phyloP scores from a whole-genome alignment of 2,329 filamentous ascomycete species.

The Chaetomium sp. region DNA sequence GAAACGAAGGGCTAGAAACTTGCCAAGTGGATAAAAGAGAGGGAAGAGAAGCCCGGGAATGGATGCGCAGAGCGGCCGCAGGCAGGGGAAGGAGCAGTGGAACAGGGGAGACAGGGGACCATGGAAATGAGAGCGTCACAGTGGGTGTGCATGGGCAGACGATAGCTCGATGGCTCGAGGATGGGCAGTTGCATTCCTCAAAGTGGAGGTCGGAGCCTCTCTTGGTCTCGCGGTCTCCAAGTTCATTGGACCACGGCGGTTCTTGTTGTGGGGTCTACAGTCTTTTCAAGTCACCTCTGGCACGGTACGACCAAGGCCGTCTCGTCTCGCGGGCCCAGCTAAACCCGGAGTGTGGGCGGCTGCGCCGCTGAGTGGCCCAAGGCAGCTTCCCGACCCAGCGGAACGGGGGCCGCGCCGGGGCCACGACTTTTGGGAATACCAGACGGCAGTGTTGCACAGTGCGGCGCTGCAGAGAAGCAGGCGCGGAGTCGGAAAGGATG shows the following conservation, averaged over 20 bases:
- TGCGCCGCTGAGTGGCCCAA: slow-evolving; percentile 7
- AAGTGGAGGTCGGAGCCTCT: slow-evolving; percentile 12
- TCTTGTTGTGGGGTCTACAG: too few species aligned
- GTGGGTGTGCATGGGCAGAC: slow-evolving; percentile 17
- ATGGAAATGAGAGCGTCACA: slow-evolving; percentile 23
- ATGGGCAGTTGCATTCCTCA: slow-evolving; percentile 13
- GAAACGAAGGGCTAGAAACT: not conserved
- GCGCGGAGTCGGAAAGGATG: not conserved
- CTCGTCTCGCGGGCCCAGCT: slow-evolving; percentile 7
- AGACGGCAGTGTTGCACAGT: slow-evolving; percentile 9
- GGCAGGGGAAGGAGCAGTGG: not conserved
- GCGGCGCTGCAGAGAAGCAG: not conserved
- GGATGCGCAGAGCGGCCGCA: not conserved
- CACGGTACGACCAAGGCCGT: not conserved
- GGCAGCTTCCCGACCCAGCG: slow-evolving; percentile 16
- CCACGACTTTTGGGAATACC: too few species aligned
- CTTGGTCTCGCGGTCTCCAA: too few species aligned
- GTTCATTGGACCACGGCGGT: too few species aligned
- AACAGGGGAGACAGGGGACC: slow-evolving; percentile 7
- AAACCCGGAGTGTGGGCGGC: slow-evolving; percentile 5
- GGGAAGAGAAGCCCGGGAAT: not conserved
- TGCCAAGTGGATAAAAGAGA: slow-evolving; percentile 5
- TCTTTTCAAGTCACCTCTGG: not conserved
- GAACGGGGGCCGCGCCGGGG: slow-evolving; percentile 4
- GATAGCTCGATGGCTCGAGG: too few species aligned